phyloP scores from a whole-genome alignment of 306 rosid species.

The Heteromeles arbutifolia region DNA sequence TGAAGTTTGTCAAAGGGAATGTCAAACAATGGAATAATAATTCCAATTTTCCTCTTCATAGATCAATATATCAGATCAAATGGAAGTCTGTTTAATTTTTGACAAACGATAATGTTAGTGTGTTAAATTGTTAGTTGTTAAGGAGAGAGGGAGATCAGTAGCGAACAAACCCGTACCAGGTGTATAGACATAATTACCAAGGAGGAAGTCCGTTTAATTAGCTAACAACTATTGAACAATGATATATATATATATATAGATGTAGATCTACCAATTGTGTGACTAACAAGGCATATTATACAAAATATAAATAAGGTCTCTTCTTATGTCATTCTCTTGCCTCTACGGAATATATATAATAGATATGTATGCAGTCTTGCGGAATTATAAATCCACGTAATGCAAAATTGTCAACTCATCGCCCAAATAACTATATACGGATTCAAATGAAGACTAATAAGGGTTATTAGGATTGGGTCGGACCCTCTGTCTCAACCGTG shows the following conservation, averaged over 20 bases:
- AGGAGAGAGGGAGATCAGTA: rapidly evolving
- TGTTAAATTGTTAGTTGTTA: no score
- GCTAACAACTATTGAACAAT: not conserved
- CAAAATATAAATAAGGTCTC: not conserved
- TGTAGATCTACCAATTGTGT: not conserved
- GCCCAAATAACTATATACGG: not conserved
- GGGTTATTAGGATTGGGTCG: not conserved
- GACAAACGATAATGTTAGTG: no score
- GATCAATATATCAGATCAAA: not conserved
- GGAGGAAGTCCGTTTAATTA: not conserved
- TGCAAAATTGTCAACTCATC: not conserved
- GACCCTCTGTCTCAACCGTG: not conserved
- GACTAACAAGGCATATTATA: not conserved
- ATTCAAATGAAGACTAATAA: not conserved
- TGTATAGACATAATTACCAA: no score
- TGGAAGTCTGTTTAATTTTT: not conserved
- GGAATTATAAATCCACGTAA: not conserved
- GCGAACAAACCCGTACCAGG: no score
- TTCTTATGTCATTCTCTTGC: no score
- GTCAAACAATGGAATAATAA: not conserved
- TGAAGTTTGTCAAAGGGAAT: not conserved
- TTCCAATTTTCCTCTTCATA: not conserved
- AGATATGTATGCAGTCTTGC: not conserved
- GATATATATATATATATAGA: not conserved
- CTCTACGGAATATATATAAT: not conserved